A percentile compares a stretch with the other conserved stretches of the same genome.
Conservation (phyloP, 441 rosid genomes). For the Jatropha multifida region DNA sequence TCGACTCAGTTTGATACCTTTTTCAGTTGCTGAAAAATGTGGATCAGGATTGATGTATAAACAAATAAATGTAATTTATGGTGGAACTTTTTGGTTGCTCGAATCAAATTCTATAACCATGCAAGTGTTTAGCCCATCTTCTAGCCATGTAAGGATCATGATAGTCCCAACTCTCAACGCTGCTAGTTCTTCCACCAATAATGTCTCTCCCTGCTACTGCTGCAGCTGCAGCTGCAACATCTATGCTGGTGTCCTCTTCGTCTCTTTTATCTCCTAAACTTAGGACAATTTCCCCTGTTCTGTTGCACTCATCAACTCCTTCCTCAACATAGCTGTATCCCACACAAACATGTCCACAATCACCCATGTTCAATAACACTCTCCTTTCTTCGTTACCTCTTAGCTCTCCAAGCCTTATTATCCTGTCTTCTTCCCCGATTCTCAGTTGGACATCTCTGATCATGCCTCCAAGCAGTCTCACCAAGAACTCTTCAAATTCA, state of each 20-base stretch:
- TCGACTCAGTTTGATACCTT: too few relatives aligned
- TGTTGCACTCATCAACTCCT: constrained; percentile 44
- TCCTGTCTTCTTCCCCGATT: constrained; percentile 58
- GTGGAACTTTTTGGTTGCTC: background rate
- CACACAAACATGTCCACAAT: constrained; percentile 38
- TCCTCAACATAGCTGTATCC: constrained; percentile 71
- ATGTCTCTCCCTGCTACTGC: constrained; percentile 34
- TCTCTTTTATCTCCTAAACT: constrained; percentile 44
- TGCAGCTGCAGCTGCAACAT: background rate
- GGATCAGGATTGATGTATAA: constrained; percentile 17
- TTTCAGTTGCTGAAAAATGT: background rate
- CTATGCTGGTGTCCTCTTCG: constrained; percentile 22
- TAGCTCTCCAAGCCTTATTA: constrained; percentile 60
- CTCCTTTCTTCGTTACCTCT: constrained; percentile 67
- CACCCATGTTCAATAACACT: constrained; percentile 55
- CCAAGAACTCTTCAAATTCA: constrained; percentile 71
- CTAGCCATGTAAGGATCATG: constrained; percentile 80
- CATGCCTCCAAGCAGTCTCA: constrained; percentile 53
- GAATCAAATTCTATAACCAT: constrained; percentile 56
- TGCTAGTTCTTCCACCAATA: constrained; percentile 52
- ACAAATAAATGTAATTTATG: background rate
- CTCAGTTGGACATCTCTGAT: constrained; percentile 62
- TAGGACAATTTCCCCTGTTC: constrained; percentile 59
- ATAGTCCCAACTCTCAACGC: constrained; percentile 65
- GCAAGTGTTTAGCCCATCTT: constrained; percentile 87